These are phyloP conservation scores for Dorcoceras hygrometricum DNA, from an alignment of 257 asterid genomes.

Conservation along the genomic window DNA sequence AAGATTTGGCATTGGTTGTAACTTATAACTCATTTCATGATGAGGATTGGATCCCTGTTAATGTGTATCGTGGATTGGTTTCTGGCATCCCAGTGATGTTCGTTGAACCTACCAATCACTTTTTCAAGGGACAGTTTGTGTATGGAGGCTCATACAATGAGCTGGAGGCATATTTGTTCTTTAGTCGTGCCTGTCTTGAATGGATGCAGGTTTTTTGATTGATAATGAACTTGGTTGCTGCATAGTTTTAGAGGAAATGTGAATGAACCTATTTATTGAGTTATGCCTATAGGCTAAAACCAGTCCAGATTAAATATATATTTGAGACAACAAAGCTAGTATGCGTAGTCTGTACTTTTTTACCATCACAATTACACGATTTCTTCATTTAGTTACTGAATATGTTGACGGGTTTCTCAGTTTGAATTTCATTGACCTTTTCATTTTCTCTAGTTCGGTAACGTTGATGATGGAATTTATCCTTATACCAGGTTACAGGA, in stretches of 20 bases:
- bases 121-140: constrained; percentile 72
- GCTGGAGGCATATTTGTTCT: constrained; percentile 80
- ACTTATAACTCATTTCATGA: constrained; percentile 59
- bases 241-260: neutral
- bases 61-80: constrained; percentile 61
- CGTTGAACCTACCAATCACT: constrained; percentile 66
- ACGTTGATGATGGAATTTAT: constrained; percentile 4
- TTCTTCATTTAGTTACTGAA: neutral
- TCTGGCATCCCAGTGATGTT: constrained; percentile 58
- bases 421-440: constrained; percentile 4
- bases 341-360: neutral
- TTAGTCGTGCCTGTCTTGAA: constrained; percentile 90
- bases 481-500: constrained; percentile 54
- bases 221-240: neutral
- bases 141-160: constrained; percentile 90
- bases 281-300: neutral
- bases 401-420: neutral
- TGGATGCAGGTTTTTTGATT: constrained; percentile 76
- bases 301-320: neutral
- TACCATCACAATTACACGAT: neutral
- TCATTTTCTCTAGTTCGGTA: constrained; percentile 1
- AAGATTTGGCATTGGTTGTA: constrained; percentile 42
- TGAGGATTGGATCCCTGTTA: constrained; percentile 68
- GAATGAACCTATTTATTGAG: neutral
- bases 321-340: neutral